Conservation (phyloP, 1,284 basidiomycete species). For the Moesziomyces aphidis region DNA sequence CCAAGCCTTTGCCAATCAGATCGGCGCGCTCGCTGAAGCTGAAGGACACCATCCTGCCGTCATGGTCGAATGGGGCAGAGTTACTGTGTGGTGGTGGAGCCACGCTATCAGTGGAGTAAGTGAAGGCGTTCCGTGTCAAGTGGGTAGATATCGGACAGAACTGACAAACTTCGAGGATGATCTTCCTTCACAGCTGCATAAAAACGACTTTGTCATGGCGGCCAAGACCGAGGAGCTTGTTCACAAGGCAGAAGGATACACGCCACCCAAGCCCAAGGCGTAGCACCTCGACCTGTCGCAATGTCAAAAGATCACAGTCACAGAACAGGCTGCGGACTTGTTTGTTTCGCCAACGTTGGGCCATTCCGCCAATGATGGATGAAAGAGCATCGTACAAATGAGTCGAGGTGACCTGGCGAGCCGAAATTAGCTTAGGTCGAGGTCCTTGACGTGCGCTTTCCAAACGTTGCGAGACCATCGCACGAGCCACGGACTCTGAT, state of each 20-base stretch:
- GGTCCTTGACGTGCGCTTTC: constrained; percentile 33
- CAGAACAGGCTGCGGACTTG: not conserved
- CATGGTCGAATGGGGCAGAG: constrained; percentile 64
- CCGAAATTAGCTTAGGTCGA: constrained; percentile 17
- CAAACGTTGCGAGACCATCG: constrained; percentile 44
- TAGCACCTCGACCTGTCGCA: not conserved
- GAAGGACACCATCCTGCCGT: constrained; percentile 64
- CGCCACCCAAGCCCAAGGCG: constrained; percentile 32
- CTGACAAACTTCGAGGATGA: not conserved
- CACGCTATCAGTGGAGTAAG: constrained; percentile 63
- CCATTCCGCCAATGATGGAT: too few relatives aligned
- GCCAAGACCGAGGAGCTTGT: constrained; percentile 63
- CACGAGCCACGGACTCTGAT: constrained; percentile 39
- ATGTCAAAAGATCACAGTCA: constrained; percentile 3
- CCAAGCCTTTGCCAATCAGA: constrained; percentile 42
- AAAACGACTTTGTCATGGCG: constrained; percentile 67
- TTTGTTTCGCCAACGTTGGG: too few relatives aligned
- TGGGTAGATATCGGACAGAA: constrained; percentile 1
- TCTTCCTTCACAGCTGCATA: constrained; percentile 50
- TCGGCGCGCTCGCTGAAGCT: constrained; percentile 56
- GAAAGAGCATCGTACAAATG: too few relatives aligned
- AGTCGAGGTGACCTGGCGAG: too few relatives aligned
- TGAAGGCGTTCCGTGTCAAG: too few relatives aligned
- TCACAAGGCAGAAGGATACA: constrained; percentile 49
- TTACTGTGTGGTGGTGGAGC: constrained; percentile 66